Percentiles rank a stretch among this genome's conserved stretches.
phyloP scores from a whole-genome alignment of 768 basidiomycete species.

The Boletus tomentosulus region DNA sequence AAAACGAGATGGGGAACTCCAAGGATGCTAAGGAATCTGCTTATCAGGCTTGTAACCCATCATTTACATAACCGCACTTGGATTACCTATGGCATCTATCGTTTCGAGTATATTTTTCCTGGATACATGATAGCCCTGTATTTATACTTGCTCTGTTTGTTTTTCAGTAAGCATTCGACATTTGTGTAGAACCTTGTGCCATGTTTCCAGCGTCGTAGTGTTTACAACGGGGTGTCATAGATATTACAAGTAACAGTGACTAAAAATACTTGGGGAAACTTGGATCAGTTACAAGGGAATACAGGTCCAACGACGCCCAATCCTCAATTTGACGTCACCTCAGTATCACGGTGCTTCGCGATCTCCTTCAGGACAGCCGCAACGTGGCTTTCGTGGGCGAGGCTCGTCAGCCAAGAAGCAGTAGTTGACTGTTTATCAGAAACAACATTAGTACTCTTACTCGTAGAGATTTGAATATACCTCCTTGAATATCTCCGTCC shows the following conservation, averaged over 20 bases:
- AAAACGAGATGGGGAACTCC: slow-evolving; percentile 34
- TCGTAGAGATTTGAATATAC: slow-evolving; percentile 12
- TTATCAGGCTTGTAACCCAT: not conserved
- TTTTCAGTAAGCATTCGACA: not conserved
- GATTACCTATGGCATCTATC: not conserved
- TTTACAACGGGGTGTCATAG: not conserved
- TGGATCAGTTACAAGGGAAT: not conserved
- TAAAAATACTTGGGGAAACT: not conserved
- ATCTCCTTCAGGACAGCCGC: slow-evolving; percentile 23
- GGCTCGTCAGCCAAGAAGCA: slow-evolving; percentile 21
- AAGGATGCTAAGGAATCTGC: not conserved
- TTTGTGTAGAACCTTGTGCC: not conserved
- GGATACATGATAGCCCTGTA: not conserved
- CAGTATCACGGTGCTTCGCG: not conserved
- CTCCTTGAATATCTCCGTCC: slow-evolving; percentile 21
- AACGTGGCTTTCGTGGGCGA: slow-evolving; percentile 23
- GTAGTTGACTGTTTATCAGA: slow-evolving; percentile 12
- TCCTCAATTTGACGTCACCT: not conserved
- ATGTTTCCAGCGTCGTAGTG: too few species aligned
- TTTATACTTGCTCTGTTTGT: not conserved
- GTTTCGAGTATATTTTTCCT: not conserved
- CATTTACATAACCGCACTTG: not conserved
- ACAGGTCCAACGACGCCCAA: not conserved
- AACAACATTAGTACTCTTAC: slow-evolving; percentile 6
- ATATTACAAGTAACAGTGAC: not conserved